Conservation (phyloP, 208 protist species). For the Trypanosoma conorhini region DNA sequence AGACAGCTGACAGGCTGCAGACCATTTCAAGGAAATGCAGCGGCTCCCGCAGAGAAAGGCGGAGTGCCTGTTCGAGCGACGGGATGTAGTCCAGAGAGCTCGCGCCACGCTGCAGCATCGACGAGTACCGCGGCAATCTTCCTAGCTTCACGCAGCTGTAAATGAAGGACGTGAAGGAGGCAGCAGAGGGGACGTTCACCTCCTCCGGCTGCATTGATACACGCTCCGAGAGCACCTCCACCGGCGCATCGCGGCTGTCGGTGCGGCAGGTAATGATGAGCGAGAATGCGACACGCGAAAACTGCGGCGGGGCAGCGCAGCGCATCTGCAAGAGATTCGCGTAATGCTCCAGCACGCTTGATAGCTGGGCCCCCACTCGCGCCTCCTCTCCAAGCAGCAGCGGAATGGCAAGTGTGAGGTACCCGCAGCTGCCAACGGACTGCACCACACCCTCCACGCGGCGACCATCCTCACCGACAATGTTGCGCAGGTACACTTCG, state of each 20-base stretch:
- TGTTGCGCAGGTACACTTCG: constrained; percentile 33
- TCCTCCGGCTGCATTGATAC: constrained; percentile 33
- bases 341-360: constrained; percentile 42
- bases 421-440: neutral
- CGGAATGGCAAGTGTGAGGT: constrained; percentile 38
- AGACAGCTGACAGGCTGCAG: constrained; percentile 28
- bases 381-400: constrained; percentile 26
- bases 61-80: constrained; percentile 36
- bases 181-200: neutral
- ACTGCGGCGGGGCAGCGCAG: constrained; percentile 6
- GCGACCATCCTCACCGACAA: constrained; percentile 9
- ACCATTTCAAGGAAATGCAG: constrained; percentile 50
- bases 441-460: constrained; percentile 28
- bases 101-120: constrained; percentile 11
- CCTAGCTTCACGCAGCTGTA: constrained; percentile 34
- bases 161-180: constrained; percentile 30
- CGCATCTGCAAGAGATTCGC: constrained; percentile 31
- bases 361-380: constrained; percentile 21
- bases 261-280: constrained; percentile 27
- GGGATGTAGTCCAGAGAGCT: constrained; percentile 45
- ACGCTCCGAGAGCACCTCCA: constrained; percentile 28
- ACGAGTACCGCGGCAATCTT: constrained; percentile 31
- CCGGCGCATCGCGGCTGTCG: neutral
- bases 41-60: constrained; percentile 36
- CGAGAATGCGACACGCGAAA: constrained; percentile 30